phyloP scores from a whole-genome alignment of 768 basidiomycete genomes.

The Rhizopogon vesiculosus region DNA sequence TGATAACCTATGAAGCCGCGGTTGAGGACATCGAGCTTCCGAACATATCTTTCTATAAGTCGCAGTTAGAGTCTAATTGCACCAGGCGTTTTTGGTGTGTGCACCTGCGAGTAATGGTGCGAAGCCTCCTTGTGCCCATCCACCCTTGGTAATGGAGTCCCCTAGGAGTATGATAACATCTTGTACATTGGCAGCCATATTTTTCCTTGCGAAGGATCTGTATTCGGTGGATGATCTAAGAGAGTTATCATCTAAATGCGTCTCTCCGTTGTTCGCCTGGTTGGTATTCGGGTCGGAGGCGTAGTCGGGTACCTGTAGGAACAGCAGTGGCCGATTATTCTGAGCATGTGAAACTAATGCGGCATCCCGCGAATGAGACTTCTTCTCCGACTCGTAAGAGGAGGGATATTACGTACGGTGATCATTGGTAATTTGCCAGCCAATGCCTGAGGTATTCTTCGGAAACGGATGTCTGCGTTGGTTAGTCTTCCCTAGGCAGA shows the following conservation, averaged over 20 bases:
- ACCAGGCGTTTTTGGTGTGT: not conserved
- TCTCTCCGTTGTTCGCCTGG: no score
- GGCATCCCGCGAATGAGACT: not conserved
- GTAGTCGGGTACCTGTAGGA: no score
- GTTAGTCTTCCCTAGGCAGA: no score
- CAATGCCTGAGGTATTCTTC: no score
- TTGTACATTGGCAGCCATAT: conserved; percentile 55
- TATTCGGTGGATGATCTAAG: not conserved
- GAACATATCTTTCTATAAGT: conserved; percentile 60
- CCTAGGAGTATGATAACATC: conserved; percentile 75
- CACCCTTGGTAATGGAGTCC: conserved; percentile 75
- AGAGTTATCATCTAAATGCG: not conserved
- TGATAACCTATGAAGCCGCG: conserved; percentile 84
- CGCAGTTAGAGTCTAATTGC: not conserved
- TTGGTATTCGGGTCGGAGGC: no score
- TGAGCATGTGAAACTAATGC: not conserved
- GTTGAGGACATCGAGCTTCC: conserved; percentile 84
- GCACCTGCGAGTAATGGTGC: conserved; percentile 55
- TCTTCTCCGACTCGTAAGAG: no score
- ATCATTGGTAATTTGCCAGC: no score
- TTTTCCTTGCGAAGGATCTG: not conserved
- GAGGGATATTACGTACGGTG: no score
- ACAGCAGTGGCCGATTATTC: not conserved
- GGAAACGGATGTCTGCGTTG: no score
- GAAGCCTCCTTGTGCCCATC: conserved; percentile 59